Evolutionary conservation across 352 stramenopile species (phyloP).

Genomic region (Saprolegnia diclina): DNA sequence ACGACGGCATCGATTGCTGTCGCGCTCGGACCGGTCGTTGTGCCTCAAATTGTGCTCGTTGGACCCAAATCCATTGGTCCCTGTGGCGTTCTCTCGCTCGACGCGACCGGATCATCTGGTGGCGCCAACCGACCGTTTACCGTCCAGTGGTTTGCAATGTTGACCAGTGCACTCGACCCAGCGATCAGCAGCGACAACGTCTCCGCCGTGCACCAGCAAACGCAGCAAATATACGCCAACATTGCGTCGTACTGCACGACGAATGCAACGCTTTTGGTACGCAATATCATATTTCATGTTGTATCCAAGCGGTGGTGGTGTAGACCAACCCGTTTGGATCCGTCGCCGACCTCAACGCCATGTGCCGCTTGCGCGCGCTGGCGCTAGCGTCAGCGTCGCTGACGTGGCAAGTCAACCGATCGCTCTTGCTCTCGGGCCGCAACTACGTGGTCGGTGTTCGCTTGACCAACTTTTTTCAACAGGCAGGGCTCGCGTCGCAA

Average conservation of each 20-base stretch:
- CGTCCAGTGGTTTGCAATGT: slow-evolving; percentile 42
- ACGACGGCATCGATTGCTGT: slow-evolving; percentile 25
- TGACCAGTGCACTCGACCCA: slow-evolving; percentile 20
- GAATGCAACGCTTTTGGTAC: neutral
- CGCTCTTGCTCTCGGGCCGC: slow-evolving; percentile 34
- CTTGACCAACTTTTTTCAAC: slow-evolving; percentile 54
- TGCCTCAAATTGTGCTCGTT: slow-evolving; percentile 41
- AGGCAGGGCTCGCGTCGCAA: slow-evolving; percentile 32
- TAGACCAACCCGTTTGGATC: slow-evolving; percentile 21
- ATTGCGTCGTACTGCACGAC: slow-evolving; percentile 8
- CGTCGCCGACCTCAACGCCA: slow-evolving; percentile 29
- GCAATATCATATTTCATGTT: neutral
- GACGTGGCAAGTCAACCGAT: slow-evolving; percentile 43
- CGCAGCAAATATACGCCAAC: neutral
- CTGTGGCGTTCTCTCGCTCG: slow-evolving; percentile 46
- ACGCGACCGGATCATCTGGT: slow-evolving; percentile 53
- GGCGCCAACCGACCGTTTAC: slow-evolving; percentile 45
- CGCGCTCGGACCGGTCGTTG: slow-evolving; percentile 16
- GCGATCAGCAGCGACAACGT: neutral
- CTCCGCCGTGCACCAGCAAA: neutral
- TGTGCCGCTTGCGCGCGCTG: slow-evolving; percentile 47
- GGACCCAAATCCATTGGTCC: slow-evolving; percentile 50
- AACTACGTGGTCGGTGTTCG: slow-evolving; percentile 46
- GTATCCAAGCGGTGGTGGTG: neutral
- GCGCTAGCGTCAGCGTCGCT: slow-evolving; percentile 34